phyloP scores from a whole-genome alignment of 495 filamentous ascomycete species.

The Thermothielavioides terrestris region DNA sequence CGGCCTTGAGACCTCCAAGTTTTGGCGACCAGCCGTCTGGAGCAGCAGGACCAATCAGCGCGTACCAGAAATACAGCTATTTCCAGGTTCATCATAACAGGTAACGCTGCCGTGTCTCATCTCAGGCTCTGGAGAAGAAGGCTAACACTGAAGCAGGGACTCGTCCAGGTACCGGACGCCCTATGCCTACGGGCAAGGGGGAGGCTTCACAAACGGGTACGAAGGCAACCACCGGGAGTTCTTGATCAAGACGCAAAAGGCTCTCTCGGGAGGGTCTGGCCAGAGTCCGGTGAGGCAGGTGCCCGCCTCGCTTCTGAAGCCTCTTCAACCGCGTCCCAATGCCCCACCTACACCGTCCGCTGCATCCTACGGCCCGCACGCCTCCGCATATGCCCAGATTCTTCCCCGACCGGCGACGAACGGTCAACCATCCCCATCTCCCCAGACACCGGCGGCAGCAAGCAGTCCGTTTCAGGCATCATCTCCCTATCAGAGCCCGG shows the following conservation, averaged over 20 bases:
- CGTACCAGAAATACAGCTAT: constrained; percentile 42
- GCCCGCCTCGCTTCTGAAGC: constrained; percentile 12
- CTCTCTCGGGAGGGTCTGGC: constrained; percentile 21
- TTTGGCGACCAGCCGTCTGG: constrained; percentile 10
- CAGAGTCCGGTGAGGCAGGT: constrained; percentile 14
- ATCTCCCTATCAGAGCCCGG: constrained; percentile 3
- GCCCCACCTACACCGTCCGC: constrained; percentile 2
- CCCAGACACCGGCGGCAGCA: neutral
- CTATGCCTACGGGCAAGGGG: constrained; percentile 44
- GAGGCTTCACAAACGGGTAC: constrained; percentile 49
- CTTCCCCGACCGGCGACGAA: constrained; percentile 7
- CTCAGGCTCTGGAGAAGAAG: neutral
- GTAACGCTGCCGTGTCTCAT: constrained; percentile 19
- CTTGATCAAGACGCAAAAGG: constrained; percentile 34
- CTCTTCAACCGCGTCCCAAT: constrained; percentile 13
- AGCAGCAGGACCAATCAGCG: constrained; percentile 11
- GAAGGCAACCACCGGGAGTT: constrained; percentile 42
- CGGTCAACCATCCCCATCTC: neutral
- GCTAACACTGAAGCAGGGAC: constrained; percentile 28
- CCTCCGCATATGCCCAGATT: constrained; percentile 12
- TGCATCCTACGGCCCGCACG: constrained; percentile 3
- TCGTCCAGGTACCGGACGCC: constrained; percentile 42
- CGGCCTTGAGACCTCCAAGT: constrained; percentile 21
- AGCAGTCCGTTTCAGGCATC: constrained; percentile 1
- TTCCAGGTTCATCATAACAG: constrained; percentile 45